Base-by-base conservation (phyloP, 106 monocot species). In the Triglochin maritima region DNA sequence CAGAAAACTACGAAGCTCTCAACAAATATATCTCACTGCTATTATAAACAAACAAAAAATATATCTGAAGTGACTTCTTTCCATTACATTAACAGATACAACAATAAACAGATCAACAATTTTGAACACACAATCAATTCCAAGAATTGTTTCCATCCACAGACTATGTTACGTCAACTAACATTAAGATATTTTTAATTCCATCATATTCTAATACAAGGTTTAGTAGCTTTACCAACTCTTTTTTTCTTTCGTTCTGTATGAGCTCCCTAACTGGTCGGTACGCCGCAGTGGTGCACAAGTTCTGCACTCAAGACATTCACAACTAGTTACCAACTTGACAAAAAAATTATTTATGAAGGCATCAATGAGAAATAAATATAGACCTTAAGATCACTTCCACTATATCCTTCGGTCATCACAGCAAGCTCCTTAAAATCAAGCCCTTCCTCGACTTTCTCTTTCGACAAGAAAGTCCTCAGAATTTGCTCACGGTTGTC, bases 321-420 rank as follows among this genome's bases (percentile, higher is more conserved):
- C 49, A 14, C 46, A 44, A 43, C 29, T 81, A 15, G 72, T 48
- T 44, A 54, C 4, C 29, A 47, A 13, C 12, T 54, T 6, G 2
- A 64, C 47, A 41, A 4, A 3, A 59, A 9, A 51, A 60, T 15
- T 15, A 17, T 6, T 15, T 15, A 17, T 6, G 3, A 44, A 7
- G 7, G 63, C 65, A 66, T 66, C 55, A 57, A 59, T 15, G 17
- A 4, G 62, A 43, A 43, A 60, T 13, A 75, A 50, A 54, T 46
- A 74, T 74, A 68, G 60, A 92, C 92, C 87, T 92, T 92, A 7
- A 92, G 77, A 77, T 92, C 92, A 74, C 92, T 92, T 57, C 92
- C 92, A 65, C 85, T 88, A 46, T 85, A 92, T 9, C 92, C 92
- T 59, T 92, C 92, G 13, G 92, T 92, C 71, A 88, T 85, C 14